Evolutionary conservation across 345 rosid species (phyloP).

Genomic region (Salix koriyanagi): DNA sequence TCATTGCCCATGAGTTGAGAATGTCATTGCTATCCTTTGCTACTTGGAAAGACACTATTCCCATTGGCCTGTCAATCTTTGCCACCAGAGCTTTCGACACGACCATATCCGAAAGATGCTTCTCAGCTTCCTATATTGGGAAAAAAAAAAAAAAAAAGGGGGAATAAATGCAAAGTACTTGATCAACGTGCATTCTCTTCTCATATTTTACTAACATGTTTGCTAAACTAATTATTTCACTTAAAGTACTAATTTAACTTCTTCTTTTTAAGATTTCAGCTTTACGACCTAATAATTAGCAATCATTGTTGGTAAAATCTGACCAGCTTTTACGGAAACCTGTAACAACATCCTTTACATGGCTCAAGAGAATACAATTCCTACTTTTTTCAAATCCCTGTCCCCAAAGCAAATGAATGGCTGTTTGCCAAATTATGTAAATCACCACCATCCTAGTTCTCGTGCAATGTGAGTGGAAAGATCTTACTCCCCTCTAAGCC

Average conservation of each 20-base stretch:
- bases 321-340: background rate
- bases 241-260: background rate
- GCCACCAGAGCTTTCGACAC: conserved; percentile 90
- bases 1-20: conserved; percentile 83
- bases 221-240: background rate
- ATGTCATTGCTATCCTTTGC: conserved; percentile 86
- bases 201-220: background rate
- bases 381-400: background rate
- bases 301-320: background rate
- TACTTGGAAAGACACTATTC: conserved; percentile 71
- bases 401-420: background rate
- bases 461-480: background rate
- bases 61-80: conserved; percentile 85
- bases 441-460: background rate
- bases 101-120: conserved; percentile 97
- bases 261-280: background rate
- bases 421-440: background rate
- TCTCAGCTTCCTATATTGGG: conserved; percentile 80
- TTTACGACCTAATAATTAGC: background rate
- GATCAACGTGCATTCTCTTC: background rate
- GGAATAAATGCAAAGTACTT: background rate
- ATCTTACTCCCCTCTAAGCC: background rate
- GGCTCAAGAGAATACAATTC: background rate
- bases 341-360: background rate
- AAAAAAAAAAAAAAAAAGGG: background rate